These are phyloP conservation scores for Agarophyton chilense DNA, from an alignment of 23 red algal genomes.

Conservation along the genomic window DNA sequence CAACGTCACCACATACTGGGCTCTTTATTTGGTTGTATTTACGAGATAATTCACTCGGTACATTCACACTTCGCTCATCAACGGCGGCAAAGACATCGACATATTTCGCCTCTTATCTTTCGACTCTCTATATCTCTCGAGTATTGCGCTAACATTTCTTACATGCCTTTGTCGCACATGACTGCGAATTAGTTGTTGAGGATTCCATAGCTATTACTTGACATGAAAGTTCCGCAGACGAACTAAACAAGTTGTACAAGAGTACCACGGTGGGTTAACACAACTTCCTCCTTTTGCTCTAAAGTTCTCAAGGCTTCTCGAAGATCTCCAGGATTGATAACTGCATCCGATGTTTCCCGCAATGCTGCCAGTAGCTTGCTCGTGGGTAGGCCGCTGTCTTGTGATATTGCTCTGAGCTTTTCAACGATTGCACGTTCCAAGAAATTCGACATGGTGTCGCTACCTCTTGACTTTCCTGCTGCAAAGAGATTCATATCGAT, in stretches of 20 bases:
- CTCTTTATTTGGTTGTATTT: no score
- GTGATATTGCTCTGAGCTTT: constrained; percentile 20
- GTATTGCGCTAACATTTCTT: no score
- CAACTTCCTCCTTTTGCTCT: constrained; percentile 54
- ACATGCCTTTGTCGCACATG: no score
- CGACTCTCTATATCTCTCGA: no score
- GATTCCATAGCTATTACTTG: no score
- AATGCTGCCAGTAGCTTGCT: constrained; percentile 32
- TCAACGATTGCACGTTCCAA: constrained; percentile 38
- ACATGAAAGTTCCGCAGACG: no score
- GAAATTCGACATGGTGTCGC: constrained; percentile 4
- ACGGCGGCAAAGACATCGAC: no score
- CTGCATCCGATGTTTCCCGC: constrained; percentile 51
- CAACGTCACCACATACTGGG: no score
- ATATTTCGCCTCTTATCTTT: no score
- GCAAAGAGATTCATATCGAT: constrained; percentile 97
- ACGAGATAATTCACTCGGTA: no score
- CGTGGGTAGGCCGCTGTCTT: neutral
- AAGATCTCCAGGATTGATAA: constrained; percentile 53
- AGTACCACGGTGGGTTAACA: constrained; percentile 19
- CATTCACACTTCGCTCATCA: no score
- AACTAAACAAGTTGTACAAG: constrained; percentile 41
- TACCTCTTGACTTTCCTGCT: constrained; percentile 63
- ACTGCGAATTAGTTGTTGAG: no score
- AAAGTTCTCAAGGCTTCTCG: constrained; percentile 54